Base-by-base conservation (phyloP, 768 basidiomycete species). In the Mycena haematopus region DNA sequence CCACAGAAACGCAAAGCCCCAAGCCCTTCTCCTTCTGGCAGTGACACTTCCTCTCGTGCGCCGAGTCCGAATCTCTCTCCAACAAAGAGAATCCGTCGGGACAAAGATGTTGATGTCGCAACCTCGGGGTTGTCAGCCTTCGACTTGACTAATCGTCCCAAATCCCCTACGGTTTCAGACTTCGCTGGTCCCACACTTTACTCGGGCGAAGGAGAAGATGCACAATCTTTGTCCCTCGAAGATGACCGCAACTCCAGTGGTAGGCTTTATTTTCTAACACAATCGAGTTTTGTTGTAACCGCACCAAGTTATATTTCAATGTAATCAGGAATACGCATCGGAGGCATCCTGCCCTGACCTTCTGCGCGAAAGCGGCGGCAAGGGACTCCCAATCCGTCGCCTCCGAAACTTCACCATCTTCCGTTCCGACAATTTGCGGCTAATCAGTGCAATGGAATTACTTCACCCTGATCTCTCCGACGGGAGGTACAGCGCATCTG, bases 351-450 rank as follows among this genome's bases (percentile, higher is more conserved):
- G 15, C 68, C 31, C 22, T 1, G 13, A 13, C 3, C 45, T 35
- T 44, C 52, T 55, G 25, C 6, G 31, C 22, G 65, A 67, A 22
- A 57, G 50, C 0, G 65, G 67, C 52, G 77, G 78, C 19, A 68
- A 71, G 8, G 76, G 78, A 9, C 65, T 88, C 33, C 90, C 90
- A 15, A 76, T 91, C 46, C 83, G 90, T 8, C 65, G 80, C 0
- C 76, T 91, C 10, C 73, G 77, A 0, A 75, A 86, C 60, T 91
- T 89, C 66, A 69, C 76, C 0, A 74, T 90, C 33, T 89, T 87
- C 56, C 73, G 85, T 15, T 31, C 64, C 14, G 60, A 69, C 1
- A 78, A 79, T 1, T 58, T 68, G 8, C 70, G 77, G 17, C 68
- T 85, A 4, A 70, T 88, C 10, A 74, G 78, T 2, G 69, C 85